Conservation (phyloP, 2,329 filamentous ascomycete species). For the Oidium heveae region DNA sequence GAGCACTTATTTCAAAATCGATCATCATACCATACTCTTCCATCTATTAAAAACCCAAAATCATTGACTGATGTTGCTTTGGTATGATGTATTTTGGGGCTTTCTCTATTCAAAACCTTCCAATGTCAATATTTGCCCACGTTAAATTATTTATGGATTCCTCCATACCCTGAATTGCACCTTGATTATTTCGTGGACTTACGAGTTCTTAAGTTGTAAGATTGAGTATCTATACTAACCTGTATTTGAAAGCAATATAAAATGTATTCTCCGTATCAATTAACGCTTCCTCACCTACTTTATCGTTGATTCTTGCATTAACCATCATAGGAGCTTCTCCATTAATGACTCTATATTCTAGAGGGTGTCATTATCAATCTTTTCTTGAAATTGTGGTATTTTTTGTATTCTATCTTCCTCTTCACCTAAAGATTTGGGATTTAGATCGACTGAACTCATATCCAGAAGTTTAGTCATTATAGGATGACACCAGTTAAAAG, state of each 20-base stretch:
- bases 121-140: not conserved
- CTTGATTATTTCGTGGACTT: not conserved
- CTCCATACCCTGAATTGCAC: not conserved
- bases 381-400: not conserved
- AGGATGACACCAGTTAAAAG: not conserved
- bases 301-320: not conserved
- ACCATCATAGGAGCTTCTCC: not conserved
- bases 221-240: not conserved
- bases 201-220: not conserved
- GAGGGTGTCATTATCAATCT: not conserved
- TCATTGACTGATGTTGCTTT: not conserved
- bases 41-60: not conserved
- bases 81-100: not conserved
- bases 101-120: not conserved
- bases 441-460: too few relatives aligned
- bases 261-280: not conserved
- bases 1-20: too few relatives aligned
- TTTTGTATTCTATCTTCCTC: not conserved
- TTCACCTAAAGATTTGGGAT: too few relatives aligned
- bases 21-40: not conserved
- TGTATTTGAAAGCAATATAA: too few relatives aligned
- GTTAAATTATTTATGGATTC: not conserved
- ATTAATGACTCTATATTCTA: not conserved
- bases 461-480: too few relatives aligned
- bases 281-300: not conserved